A percentile compares a stretch with the other conserved stretches of the same genome.
Evolutionary conservation across 78 protist genomes (phyloP).

Genomic region (Polysphondylium violaceum): DNA sequence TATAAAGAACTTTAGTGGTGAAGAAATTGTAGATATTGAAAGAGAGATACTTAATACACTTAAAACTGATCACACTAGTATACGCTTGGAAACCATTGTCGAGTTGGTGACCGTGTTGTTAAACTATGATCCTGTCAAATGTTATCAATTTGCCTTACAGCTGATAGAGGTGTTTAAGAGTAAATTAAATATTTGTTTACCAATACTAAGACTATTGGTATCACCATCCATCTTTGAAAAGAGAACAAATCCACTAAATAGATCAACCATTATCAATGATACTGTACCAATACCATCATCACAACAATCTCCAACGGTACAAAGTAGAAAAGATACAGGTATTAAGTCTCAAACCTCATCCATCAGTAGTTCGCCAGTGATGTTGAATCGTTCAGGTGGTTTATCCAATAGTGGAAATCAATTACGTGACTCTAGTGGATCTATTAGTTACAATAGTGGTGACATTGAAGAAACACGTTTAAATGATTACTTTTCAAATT

Average conservation of each 20-base stretch:
- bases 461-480: conserved; percentile 43
- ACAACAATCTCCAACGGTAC: background rate
- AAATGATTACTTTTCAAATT: background rate
- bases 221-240: conserved; percentile 58
- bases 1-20: conserved; percentile 51
- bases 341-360: conserved; percentile 1
- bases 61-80: conserved; percentile 33
- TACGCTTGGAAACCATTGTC: conserved; percentile 42
- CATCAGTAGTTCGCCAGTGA: background rate
- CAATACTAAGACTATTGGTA: conserved; percentile 42
- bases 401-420: background rate
- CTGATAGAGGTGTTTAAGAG: conserved; percentile 41
- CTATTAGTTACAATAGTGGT: conserved; percentile 1
- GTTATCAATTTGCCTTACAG: conserved; percentile 45
- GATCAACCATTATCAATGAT: background rate
- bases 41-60: conserved; percentile 35
- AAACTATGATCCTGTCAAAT: conserved; percentile 21
- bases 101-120: conserved; percentile 40
- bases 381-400: no score
- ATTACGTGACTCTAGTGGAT: background rate
- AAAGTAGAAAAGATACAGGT: background rate
- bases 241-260: background rate
- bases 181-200: conserved; percentile 6
- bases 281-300: background rate
- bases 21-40: conserved; percentile 49